Evolutionary conservation across 1,284 basidiomycete species (phyloP).

Genomic region (Boletus subluridellus): DNA sequence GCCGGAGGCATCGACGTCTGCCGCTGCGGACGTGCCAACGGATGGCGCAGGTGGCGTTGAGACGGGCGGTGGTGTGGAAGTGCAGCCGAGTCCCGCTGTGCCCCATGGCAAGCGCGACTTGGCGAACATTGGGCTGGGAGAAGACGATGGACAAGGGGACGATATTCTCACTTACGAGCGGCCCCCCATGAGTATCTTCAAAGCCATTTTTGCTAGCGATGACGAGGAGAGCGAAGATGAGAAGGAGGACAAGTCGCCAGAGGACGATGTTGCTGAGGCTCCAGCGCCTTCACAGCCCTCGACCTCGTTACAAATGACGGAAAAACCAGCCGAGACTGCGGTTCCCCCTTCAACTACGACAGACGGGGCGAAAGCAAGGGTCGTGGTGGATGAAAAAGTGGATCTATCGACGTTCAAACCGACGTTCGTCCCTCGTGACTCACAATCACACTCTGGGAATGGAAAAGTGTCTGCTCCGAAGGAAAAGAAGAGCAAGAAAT

Average conservation of each 20-base stretch:
- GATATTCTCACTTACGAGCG: conserved; percentile 86
- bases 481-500: conserved; percentile 42
- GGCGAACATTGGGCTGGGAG: conserved; percentile 79
- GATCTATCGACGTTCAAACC: conserved; percentile 72
- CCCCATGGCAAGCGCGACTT: conserved; percentile 49
- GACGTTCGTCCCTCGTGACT: conserved; percentile 69
- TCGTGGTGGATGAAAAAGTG: conserved; percentile 36
- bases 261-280: conserved; percentile 32
- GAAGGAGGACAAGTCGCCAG: conserved; percentile 35
- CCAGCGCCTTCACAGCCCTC: conserved; percentile 9
- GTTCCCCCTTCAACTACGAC: background rate
- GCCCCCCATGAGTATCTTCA: conserved; percentile 91
- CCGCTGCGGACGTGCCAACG: conserved; percentile 11
- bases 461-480: conserved; percentile 28
- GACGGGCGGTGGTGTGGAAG: conserved; percentile 14
- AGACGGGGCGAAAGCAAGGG: background rate
- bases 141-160: conserved; percentile 81
- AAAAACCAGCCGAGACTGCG: background rate
- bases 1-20: conserved; percentile 22
- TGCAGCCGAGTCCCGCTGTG: conserved; percentile 1
- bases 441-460: conserved; percentile 34
- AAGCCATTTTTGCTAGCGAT: conserved; percentile 90
- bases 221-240: conserved; percentile 77
- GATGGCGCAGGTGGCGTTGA: conserved; percentile 21
- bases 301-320: background rate